These are phyloP conservation scores for Kwoniella shivajii DNA, from an alignment of 1,284 basidiomycete genomes.

Conservation along the genomic window DNA sequence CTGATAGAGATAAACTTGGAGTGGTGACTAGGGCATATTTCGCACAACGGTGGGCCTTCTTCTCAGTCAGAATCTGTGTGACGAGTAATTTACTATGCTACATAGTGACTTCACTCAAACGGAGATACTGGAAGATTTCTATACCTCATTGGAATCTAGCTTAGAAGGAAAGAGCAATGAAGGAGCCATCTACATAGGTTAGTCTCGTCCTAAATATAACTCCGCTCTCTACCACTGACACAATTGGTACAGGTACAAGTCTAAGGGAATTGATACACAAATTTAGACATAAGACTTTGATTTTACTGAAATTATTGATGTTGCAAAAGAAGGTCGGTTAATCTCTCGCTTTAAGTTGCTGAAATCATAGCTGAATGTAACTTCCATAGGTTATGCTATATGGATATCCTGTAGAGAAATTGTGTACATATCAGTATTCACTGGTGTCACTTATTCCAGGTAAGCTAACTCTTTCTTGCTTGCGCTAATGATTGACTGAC, in stretches of 20 bases:
- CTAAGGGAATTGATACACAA: conserved; percentile 89
- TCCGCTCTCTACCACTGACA: neutral
- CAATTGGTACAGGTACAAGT: conserved; percentile 67
- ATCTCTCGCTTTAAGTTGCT: neutral
- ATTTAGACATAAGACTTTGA: conserved; percentile 89
- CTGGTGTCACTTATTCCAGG: conserved; percentile 81
- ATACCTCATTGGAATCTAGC: conserved; percentile 65
- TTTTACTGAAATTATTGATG: conserved; percentile 91
- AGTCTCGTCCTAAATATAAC: conserved; percentile 1
- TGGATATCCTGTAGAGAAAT: conserved; percentile 92
- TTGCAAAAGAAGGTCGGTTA: conserved; percentile 74
- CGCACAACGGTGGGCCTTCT: conserved; percentile 64
- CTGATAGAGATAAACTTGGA: conserved; percentile 82
- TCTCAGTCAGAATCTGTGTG: neutral
- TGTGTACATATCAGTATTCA: conserved; percentile 98
- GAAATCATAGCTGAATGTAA: conserved; percentile 1
- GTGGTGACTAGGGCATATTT: conserved; percentile 91
- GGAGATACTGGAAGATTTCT: conserved; percentile 81
- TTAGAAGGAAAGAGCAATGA: conserved; percentile 48
- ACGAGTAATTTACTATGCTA: neutral
- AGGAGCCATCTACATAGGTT: conserved; percentile 52
- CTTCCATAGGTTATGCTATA: conserved; percentile 83
- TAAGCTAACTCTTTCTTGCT: conserved; percentile 41
- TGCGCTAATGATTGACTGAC: neutral
- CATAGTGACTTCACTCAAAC: conserved; percentile 78